Evolutionary conservation across 148 eudicot species (phyloP).

Genomic region (Spergularia marina): DNA sequence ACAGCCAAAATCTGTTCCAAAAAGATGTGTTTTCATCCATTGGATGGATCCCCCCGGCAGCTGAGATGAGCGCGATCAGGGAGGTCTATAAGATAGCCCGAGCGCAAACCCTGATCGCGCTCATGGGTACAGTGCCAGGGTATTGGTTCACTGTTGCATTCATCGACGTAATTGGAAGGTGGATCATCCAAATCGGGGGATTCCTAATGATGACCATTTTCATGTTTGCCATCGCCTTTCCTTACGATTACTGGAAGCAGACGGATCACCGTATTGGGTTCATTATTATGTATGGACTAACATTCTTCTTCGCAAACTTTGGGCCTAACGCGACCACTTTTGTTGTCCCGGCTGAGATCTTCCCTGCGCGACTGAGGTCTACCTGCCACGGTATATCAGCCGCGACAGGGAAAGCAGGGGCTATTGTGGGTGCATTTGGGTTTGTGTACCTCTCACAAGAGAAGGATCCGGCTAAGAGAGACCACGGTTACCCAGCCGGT

Average conservation of each 20-base stretch:
- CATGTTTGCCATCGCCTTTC: constrained; percentile 65
- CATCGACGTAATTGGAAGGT: constrained; percentile 38
- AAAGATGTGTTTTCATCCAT: constrained; percentile 51
- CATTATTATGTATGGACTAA: constrained; percentile 30
- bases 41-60: constrained; percentile 57
- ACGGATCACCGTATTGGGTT: constrained; percentile 30
- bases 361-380: constrained; percentile 36
- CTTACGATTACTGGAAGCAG: constrained; percentile 46
- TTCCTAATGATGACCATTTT: constrained; percentile 62
- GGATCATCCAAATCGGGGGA: constrained; percentile 25
- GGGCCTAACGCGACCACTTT: constrained; percentile 39
- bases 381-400: constrained; percentile 38
- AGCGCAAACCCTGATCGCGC: constrained; percentile 61
- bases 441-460: constrained; percentile 33
- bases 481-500: constrained; percentile 28
- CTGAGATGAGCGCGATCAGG: constrained; percentile 48
- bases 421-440: constrained; percentile 35
- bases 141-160: constrained; percentile 61
- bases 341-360: constrained; percentile 34
- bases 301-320: constrained; percentile 37
- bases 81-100: constrained; percentile 47
- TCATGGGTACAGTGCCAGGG: constrained; percentile 65
- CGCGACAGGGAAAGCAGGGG: constrained; percentile 35
- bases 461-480: constrained; percentile 18
- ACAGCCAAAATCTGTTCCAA: constrained; percentile 69